Evolutionary conservation across 2,329 filamentous ascomycete genomes (phyloP), one percentile per base, ranked within the genome.

Genomic region (Monosporascus sp.): DNA sequence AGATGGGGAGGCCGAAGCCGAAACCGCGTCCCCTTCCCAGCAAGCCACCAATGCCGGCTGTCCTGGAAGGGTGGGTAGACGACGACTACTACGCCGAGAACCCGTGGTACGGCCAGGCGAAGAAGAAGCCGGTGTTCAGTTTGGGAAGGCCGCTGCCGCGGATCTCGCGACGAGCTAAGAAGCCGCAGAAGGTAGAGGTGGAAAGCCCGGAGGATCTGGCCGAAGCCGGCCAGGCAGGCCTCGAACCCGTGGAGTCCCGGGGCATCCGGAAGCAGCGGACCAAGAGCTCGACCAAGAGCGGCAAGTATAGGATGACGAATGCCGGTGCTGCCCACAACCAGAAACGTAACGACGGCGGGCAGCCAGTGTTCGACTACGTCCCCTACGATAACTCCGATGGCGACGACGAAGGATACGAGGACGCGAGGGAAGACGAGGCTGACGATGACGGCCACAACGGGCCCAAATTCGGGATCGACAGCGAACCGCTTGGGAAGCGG

Each of bases 81-180:
- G 53, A 59, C 1, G 59, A 55, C 11, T 63, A 65, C 34, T 56
- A 56, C n/a, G 54, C 59, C 11, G 50, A 53, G 7, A 66, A 66
- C 50, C 63, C 62, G 1, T 66, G 61, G 63, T 54, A 65, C 44
- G 57, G 55, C 9, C 53, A 60, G 31, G 43, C 37, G 7, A 56
- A 53, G 14, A 48, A 53, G 19, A 60, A 59, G 46, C 60, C 59
- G 9, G 48, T 63, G 14, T 66, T 63, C 52, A 65, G 63, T 48
- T 46, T 66, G n/a, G 63, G 61, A 2, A 50, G 52, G 40, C 61
- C 63, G 9, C 48, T 66, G 7, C 63, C 63, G 1, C 62, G 58
- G 17, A 55, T 41, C 4, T 54, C 56, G 1, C 60, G 61, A 5
- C 54, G 44, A 52, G 54, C 24, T 36, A 51, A 34, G 50, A 49